These are phyloP conservation scores for Solanum chiquidenum DNA, from an alignment of 257 asterid species.

Conservation along the genomic window DNA sequence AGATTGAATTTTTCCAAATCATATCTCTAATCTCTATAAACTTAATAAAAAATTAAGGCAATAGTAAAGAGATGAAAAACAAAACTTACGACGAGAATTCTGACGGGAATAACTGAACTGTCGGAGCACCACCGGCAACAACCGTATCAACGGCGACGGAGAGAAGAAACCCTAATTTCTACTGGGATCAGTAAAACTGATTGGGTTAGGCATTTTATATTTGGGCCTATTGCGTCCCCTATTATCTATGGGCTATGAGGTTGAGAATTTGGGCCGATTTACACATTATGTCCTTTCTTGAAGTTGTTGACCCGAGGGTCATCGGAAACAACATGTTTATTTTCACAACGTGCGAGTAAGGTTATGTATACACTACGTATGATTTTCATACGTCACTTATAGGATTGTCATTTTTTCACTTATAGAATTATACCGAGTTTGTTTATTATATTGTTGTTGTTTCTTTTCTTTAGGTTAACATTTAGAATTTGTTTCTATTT, in stretches of 20 bases:
- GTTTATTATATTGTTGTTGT: background rate
- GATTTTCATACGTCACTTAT: no score
- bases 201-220: background rate
- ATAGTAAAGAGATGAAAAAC: no score
- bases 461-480: background rate
- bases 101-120: background rate
- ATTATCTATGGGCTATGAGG: background rate
- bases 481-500: background rate
- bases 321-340: background rate
- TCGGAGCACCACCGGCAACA: background rate
- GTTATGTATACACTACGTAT: background rate
- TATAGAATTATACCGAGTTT: fast-evolving
- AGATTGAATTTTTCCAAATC: background rate
- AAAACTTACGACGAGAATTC: background rate
- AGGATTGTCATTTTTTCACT: background rate
- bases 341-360: background rate
- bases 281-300: background rate
- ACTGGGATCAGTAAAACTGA: background rate
- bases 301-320: background rate
- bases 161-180: background rate
- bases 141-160: background rate
- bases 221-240: background rate
- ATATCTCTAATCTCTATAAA: background rate
- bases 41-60: background rate
- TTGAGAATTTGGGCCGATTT: background rate